These are phyloP conservation scores for Mycena polygramma DNA, from an alignment of 768 basidiomycete species.

Conservation along the genomic window DNA sequence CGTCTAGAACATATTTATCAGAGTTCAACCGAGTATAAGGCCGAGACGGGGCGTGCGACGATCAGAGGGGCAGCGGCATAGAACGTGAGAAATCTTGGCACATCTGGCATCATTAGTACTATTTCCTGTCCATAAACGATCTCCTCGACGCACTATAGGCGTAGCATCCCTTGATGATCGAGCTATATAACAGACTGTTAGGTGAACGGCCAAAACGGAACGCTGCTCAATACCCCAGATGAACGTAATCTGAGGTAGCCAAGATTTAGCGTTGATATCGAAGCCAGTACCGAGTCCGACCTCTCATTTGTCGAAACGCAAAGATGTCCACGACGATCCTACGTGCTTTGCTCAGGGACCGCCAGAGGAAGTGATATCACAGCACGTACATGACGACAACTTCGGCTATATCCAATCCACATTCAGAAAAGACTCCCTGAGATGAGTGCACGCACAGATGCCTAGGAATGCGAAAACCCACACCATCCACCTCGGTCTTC, in stretches of 20 bases:
- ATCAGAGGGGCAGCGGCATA: slow-evolving; percentile 22
- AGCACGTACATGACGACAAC: slow-evolving; percentile 7
- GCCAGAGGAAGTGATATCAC: too few species aligned
- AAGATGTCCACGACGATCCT: slow-evolving; percentile 15
- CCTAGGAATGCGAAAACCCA: slow-evolving; percentile 1
- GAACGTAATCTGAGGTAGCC: slow-evolving; percentile 6
- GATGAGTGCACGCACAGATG: neutral
- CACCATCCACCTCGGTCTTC: slow-evolving; percentile 10
- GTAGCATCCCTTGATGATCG: slow-evolving; percentile 23
- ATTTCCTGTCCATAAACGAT: too few species aligned
- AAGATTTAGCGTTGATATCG: neutral
- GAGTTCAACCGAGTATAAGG: neutral
- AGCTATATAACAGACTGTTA: neutral
- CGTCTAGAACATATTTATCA: slow-evolving; percentile 1
- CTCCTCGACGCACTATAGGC: slow-evolving; percentile 16
- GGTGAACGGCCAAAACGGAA: neutral
- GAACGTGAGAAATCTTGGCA: slow-evolving; percentile 16
- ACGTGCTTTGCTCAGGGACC: neutral
- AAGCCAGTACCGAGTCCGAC: neutral
- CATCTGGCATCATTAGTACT: neutral
- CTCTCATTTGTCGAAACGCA: slow-evolving; percentile 18
- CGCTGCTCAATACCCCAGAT: slow-evolving; percentile 4
- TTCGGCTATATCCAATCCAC: neutral
- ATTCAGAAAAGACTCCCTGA: neutral
- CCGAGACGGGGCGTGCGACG: neutral